Base-by-base conservation (phyloP, 2,329 filamentous ascomycete species). In the Clarireedia hainanense region DNA sequence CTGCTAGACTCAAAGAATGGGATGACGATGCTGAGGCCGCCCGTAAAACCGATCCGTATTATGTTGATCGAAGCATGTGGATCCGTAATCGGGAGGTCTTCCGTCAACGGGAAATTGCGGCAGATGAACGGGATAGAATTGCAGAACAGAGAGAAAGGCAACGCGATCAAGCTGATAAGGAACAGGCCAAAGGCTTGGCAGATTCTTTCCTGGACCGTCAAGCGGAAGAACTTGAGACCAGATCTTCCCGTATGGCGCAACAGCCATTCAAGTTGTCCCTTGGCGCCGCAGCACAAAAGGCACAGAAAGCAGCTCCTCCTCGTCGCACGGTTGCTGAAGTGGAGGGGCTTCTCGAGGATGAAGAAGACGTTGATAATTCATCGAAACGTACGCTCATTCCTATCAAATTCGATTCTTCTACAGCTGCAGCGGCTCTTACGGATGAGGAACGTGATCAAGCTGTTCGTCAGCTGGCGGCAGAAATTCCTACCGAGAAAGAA, bases 231-330 rank as follows among this genome's bases (percentile, higher is more conserved):
- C 79, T 95, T 69, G 81, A 80, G 62, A 72, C 75, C 45, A 73
- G 75, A 59, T 73, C 66, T 61, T 60, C 63, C 66, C 48, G 56
- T 65, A 71, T 26, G 64, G 68, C 75, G 9, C 89, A 88, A 3
- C 85, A 89, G 67, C 85, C 86, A 24, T 95, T 97, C 80, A 97
- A 96, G 71, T 80, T 97, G 56, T 96, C 91, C 1, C 85, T 97
- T 26, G 91, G 91, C 53, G 90, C 90, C 0, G 89, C 91, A 0
- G 89, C 90, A 0, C 90, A 95, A 70, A 90, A 83, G 67, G 79
- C 78, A 15, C 79, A 78, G 54, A 73, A 81, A 53, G 76, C 76
- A 42, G 77, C 77, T 14, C 74, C 81, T 0, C 77, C 81, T 57
- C 81, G 89, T 58, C 86, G 91, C 58, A 95, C 90, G 0, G 86